Evolutionary conservation across 306 rosid species (phyloP).

Genomic region (Cucurbita argyrosperma): DNA sequence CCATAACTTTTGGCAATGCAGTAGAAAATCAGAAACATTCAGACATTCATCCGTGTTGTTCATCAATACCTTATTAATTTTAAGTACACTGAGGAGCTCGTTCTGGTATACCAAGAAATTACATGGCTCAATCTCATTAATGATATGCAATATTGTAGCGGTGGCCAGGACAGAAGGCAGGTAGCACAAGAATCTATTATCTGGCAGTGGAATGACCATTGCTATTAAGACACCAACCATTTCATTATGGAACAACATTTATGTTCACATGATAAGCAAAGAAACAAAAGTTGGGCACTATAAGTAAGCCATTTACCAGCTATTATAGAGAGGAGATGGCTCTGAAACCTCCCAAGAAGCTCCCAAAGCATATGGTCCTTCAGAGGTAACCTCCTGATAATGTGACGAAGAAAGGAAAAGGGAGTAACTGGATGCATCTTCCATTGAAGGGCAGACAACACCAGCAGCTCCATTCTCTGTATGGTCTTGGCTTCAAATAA

Average conservation of each 20-base stretch:
- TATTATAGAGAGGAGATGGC: slow-evolving; percentile 48
- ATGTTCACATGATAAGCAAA: neutral
- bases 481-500: slow-evolving; percentile 73
- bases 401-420: slow-evolving; percentile 68
- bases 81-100: slow-evolving; percentile 52
- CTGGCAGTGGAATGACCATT: slow-evolving; percentile 22
- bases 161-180: slow-evolving; percentile 77
- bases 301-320: slow-evolving; percentile 27
- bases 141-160: slow-evolving; percentile 67
- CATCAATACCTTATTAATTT: slow-evolving; percentile 55
- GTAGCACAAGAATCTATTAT: slow-evolving; percentile 42
- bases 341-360: slow-evolving; percentile 56
- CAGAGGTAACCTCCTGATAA: slow-evolving; percentile 62
- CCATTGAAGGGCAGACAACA: slow-evolving; percentile 77
- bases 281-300: neutral
- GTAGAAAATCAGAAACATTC: neutral
- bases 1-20: slow-evolving; percentile 1
- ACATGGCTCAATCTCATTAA: slow-evolving; percentile 50
- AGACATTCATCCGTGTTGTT: neutral
- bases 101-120: slow-evolving; percentile 45
- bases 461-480: slow-evolving; percentile 91
- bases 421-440: slow-evolving; percentile 91
- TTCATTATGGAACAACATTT: neutral
- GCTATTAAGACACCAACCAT: neutral
- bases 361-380: slow-evolving; percentile 64